phyloP scores from a whole-genome alignment of 345 rosid genomes.

The Limnanthes douglasii region DNA sequence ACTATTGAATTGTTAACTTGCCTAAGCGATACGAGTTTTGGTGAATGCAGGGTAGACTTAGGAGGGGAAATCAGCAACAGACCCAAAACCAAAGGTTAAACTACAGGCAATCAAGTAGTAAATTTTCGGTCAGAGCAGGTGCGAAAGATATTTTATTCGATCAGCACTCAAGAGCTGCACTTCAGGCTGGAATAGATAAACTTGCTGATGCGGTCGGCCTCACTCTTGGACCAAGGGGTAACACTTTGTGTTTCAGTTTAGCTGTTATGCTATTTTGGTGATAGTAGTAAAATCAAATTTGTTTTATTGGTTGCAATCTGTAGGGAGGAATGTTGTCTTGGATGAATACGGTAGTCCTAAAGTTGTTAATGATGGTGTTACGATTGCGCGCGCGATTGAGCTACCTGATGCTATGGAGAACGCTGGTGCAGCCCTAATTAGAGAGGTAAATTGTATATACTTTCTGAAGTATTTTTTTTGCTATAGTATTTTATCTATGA shows the following conservation, averaged over 20 bases:
- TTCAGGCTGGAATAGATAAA: slow-evolving; percentile 90
- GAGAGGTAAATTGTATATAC: slow-evolving; percentile 44
- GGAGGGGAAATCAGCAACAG: slow-evolving; percentile 33
- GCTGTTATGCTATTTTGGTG: background rate
- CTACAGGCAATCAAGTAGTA: slow-evolving; percentile 26
- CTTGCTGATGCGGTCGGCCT: slow-evolving; percentile 90
- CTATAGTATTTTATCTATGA: background rate
- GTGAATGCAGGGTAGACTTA: slow-evolving; percentile 25
- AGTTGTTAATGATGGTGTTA: slow-evolving; percentile 97
- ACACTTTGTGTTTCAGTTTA: background rate
- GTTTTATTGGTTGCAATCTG: background rate
- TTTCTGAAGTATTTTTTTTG: background rate
- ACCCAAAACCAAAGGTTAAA: slow-evolving; percentile 37
- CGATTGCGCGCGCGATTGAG: slow-evolving; percentile 93
- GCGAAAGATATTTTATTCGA: slow-evolving; percentile 91
- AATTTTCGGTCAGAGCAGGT: slow-evolving; percentile 54
- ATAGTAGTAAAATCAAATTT: background rate
- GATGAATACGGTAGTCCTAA: slow-evolving; percentile 96
- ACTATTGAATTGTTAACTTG: background rate
- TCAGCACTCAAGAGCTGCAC: slow-evolving; percentile 63
- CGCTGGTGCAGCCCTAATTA: slow-evolving; percentile 96
- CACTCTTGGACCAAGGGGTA: slow-evolving; percentile 98
- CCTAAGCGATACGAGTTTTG: background rate
- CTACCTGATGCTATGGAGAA: slow-evolving; percentile 91
- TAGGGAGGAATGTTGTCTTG: slow-evolving; percentile 90